Conservation (phyloP, 768 basidiomycete species). For the Boletus insuetus region DNA sequence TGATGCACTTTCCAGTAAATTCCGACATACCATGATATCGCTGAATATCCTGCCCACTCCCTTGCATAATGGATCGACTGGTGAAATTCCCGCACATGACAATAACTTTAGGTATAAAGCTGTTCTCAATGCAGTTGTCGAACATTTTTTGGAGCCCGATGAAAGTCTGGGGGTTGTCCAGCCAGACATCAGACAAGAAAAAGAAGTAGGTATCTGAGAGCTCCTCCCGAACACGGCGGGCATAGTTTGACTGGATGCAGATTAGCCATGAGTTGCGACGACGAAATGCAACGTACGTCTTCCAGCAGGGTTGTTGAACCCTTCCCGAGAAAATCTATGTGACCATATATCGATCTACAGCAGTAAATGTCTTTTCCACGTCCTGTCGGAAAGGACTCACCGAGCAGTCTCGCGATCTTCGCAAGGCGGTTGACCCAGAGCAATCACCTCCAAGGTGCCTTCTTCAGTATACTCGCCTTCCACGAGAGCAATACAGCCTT, state of each 20-base stretch:
- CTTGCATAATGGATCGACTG: constrained; percentile 74
- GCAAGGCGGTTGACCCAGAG: constrained; percentile 96
- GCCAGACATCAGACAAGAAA: constrained; percentile 93
- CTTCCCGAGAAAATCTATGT: constrained; percentile 95
- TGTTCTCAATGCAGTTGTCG: constrained; percentile 84
- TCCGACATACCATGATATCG: constrained; percentile 71
- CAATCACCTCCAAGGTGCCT: constrained; percentile 81
- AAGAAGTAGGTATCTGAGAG: constrained; percentile 82
- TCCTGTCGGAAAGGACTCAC: constrained; percentile 38
- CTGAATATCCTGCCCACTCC: constrained; percentile 73
- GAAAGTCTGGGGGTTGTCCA: constrained; percentile 85
- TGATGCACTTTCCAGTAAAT: not conserved
- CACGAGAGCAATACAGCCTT: constrained; percentile 91
- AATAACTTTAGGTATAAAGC: constrained; percentile 84
- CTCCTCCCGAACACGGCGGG: constrained; percentile 62
- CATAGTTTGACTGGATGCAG: constrained; percentile 53
- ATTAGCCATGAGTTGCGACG: not conserved
- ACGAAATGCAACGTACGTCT: constrained; percentile 57
- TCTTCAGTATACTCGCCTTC: constrained; percentile 98
- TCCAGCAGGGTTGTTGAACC: constrained; percentile 88
- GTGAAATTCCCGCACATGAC: constrained; percentile 96
- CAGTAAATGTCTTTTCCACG: constrained; percentile 6
- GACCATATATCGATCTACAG: constrained; percentile 85
- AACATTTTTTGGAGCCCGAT: constrained; percentile 80
- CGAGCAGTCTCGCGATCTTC: constrained; percentile 83